phyloP scores from a whole-genome alignment of 768 basidiomycete species.

The Neoboletus brunneissimus region DNA sequence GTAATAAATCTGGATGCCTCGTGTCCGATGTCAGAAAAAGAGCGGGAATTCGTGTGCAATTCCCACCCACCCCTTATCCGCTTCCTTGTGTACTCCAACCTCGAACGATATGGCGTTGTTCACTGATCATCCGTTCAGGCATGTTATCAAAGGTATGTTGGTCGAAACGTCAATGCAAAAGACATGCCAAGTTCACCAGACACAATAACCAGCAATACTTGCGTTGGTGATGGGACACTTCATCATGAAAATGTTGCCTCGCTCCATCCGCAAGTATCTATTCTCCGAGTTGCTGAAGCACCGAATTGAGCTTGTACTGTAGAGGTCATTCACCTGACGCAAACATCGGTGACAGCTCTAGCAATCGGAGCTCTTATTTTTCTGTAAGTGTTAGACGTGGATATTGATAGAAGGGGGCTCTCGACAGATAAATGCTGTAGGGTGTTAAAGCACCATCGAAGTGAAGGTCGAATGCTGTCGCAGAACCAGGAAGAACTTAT shows the following conservation, averaged over 20 bases:
- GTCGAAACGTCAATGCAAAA: neutral
- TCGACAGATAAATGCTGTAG: slow-evolving; percentile 34
- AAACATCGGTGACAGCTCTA: slow-evolving; percentile 69
- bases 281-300: neutral
- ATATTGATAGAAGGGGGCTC: neutral
- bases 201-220: slow-evolving; percentile 39
- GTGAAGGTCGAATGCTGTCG: slow-evolving; percentile 55
- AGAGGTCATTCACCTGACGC: slow-evolving; percentile 67
- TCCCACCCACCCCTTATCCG: slow-evolving; percentile 30
- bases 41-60: neutral
- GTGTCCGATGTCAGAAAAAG: slow-evolving; percentile 28
- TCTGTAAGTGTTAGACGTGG: slow-evolving; percentile 46
- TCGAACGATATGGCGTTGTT: slow-evolving; percentile 30
- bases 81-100: slow-evolving; percentile 13
- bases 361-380: slow-evolving; percentile 63
- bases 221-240: slow-evolving; percentile 50
- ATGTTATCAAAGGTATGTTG: slow-evolving; percentile 32
- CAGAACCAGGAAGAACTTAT: slow-evolving; percentile 72
- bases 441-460: slow-evolving; percentile 64
- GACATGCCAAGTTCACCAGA: slow-evolving; percentile 9
- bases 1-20: slow-evolving; percentile 24
- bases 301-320: slow-evolving; percentile 12
- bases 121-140: slow-evolving; percentile 33
- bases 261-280: slow-evolving; percentile 30
- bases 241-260: slow-evolving; percentile 47